phyloP scores from a whole-genome alignment of 306 rosid genomes.

The Medicago lupulina region DNA sequence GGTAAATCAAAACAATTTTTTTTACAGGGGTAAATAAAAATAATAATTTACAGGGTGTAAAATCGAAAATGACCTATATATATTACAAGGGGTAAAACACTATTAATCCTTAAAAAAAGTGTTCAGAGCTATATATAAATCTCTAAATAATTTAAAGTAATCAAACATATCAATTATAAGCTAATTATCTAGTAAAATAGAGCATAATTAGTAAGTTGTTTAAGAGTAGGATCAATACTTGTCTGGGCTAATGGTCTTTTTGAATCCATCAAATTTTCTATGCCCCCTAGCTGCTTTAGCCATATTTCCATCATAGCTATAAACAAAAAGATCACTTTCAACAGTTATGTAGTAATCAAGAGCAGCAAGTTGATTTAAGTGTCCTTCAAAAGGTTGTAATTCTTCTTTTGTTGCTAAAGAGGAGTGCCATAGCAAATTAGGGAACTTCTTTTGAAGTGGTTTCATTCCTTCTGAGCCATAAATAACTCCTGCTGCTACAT shows the following conservation, averaged over 20 bases:
- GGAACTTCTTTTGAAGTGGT: conserved; percentile 54
- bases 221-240: conserved; percentile 47
- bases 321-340: conserved; percentile 70
- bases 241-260: conserved; percentile 67
- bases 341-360: conserved; percentile 65
- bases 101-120: too few species aligned
- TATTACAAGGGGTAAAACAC: too few species aligned
- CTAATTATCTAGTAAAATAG: background rate
- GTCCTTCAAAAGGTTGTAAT: conserved; percentile 51
- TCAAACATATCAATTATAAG: too few species aligned
- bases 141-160: too few species aligned
- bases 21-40: too few species aligned
- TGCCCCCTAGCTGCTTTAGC: conserved; percentile 76
- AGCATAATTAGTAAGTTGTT: background rate
- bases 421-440: conserved; percentile 52
- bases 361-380: conserved; percentile 71
- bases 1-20: too few species aligned
- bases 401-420: conserved; percentile 68
- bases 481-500: conserved; percentile 61
- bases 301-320: conserved; percentile 71
- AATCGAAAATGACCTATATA: too few species aligned
- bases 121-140: too few species aligned
- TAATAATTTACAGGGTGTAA: too few species aligned
- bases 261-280: conserved; percentile 59
- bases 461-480: conserved; percentile 58